Evolutionary conservation across 176 grass and related monocot species (phyloP).

Genomic region (Zoysia japonica): DNA sequence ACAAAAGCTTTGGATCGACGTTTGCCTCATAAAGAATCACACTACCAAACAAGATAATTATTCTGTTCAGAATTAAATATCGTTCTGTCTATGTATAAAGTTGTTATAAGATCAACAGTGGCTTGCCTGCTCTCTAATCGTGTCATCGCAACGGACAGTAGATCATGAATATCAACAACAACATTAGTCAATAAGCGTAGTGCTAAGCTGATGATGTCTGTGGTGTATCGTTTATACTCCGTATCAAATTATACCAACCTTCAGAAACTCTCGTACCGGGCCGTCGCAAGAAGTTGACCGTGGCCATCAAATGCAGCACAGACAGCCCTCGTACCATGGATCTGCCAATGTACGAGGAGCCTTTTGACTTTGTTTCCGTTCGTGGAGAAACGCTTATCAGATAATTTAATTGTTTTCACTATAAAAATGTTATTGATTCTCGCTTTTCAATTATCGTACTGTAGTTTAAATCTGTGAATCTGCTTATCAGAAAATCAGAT

Average conservation of each 20-base stretch:
- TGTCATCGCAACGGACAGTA: conserved; percentile 5
- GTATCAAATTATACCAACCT: conserved; percentile 42
- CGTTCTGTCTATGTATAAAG: too few relatives aligned
- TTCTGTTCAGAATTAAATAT: too few relatives aligned
- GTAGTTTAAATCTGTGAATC: too few relatives aligned
- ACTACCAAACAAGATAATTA: too few relatives aligned
- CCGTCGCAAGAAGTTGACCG: conserved; percentile 73
- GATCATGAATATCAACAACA: conserved; percentile 2
- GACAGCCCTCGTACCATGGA: conserved; percentile 94
- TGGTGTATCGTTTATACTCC: neutral
- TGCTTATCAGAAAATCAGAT: too few relatives aligned
- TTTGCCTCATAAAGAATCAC: too few relatives aligned
- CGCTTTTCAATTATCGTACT: too few relatives aligned
- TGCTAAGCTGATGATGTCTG: neutral
- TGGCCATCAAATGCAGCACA: conserved; percentile 90
- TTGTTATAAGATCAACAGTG: conserved; percentile 58
- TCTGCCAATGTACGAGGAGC: conserved; percentile 37
- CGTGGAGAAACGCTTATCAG: too few relatives aligned
- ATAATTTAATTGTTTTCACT: too few relatives aligned
- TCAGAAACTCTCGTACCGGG: conserved; percentile 72
- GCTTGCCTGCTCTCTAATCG: conserved; percentile 65
- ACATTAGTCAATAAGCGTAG: neutral
- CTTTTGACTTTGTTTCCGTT: too few relatives aligned
- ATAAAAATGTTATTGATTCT: too few relatives aligned
- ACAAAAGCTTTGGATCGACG: too few relatives aligned